Evolutionary conservation across 345 rosid genomes (phyloP).

Genomic region (Pseudoturritis turrita): DNA sequence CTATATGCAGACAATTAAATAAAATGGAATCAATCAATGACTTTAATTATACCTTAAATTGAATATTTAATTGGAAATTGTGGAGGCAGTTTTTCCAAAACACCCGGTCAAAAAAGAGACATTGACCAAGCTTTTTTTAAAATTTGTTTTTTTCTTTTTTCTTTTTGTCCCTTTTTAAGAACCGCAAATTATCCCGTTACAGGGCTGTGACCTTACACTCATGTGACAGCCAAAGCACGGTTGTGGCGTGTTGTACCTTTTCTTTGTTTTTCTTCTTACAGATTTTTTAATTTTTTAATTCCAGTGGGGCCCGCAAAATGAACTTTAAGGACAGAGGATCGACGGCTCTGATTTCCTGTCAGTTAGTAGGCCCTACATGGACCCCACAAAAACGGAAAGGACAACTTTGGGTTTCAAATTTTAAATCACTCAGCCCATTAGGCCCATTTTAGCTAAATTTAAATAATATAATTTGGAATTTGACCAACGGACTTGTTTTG

Average conservation of each 20-base stretch:
- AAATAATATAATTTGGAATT: neutral
- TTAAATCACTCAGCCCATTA: neutral
- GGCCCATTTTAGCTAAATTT: neutral
- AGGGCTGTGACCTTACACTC: conserved; percentile 14
- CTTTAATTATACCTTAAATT: conserved; percentile 23
- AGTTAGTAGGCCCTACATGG: conserved; percentile 4
- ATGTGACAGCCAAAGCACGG: conserved; percentile 28
- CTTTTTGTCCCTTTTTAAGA: neutral
- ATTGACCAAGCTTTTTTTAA: conserved; percentile 26
- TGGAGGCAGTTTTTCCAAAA: conserved; percentile 24
- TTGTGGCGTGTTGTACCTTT: conserved; percentile 29
- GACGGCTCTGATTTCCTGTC: conserved; percentile 33
- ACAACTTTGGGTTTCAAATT: neutral
- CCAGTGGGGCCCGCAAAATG: conserved; percentile 23
- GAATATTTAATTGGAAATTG: conserved; percentile 26
- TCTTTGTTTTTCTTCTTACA: neutral
- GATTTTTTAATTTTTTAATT: neutral
- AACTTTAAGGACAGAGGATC: conserved; percentile 25
- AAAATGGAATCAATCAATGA: conserved; percentile 10
- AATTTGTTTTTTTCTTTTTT: neutral
- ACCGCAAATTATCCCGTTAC: conserved; percentile 25
- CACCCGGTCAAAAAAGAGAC: conserved; percentile 26
- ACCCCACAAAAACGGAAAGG: neutral
- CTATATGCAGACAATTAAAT: neutral
- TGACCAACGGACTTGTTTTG: conserved; percentile 5